A percentile compares a stretch with the other conserved stretches of the same genome.
Evolutionary conservation across 306 rosid species (phyloP).

Genomic region (Quercus bicolor): DNA sequence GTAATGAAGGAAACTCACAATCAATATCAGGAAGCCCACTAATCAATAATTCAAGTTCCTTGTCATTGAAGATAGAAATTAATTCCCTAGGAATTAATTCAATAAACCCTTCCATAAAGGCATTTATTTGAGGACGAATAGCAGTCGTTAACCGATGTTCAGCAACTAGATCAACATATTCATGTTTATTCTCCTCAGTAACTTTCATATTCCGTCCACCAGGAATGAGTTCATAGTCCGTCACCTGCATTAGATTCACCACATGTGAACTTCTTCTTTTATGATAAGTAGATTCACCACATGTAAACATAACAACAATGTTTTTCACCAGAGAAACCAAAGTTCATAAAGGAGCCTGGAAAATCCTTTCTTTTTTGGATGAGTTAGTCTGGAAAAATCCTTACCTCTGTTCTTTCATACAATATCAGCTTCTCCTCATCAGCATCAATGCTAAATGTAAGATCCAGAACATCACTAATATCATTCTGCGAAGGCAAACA

Average conservation of each 20-base stretch:
- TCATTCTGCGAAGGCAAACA: conserved; percentile 61
- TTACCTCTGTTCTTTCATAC: conserved; percentile 87
- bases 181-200: conserved; percentile 92
- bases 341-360: background rate
- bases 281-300: conserved; percentile 9
- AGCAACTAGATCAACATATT: conserved; percentile 83
- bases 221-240: conserved; percentile 89
- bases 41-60: conserved; percentile 86
- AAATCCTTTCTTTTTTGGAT: conserved; percentile 3
- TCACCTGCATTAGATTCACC: conserved; percentile 56
- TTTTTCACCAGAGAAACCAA: background rate
- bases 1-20: conserved; percentile 42
- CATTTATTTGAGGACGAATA: conserved; percentile 91
- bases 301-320: conserved; percentile 11
- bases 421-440: conserved; percentile 92
- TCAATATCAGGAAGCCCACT: conserved; percentile 98
- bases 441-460: conserved; percentile 97
- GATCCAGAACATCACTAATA: conserved; percentile 72
- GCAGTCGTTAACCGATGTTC: conserved; percentile 96
- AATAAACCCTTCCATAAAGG: conserved; percentile 82
- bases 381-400: background rate
- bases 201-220: conserved; percentile 95
- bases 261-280: conserved; percentile 2
- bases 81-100: conserved; percentile 69
- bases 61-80: conserved; percentile 86